Evolutionary conservation across 2,329 filamentous ascomycete genomes (phyloP), one percentile per base, ranked within the genome.

Genomic region (Lecanicillium sp.): DNA sequence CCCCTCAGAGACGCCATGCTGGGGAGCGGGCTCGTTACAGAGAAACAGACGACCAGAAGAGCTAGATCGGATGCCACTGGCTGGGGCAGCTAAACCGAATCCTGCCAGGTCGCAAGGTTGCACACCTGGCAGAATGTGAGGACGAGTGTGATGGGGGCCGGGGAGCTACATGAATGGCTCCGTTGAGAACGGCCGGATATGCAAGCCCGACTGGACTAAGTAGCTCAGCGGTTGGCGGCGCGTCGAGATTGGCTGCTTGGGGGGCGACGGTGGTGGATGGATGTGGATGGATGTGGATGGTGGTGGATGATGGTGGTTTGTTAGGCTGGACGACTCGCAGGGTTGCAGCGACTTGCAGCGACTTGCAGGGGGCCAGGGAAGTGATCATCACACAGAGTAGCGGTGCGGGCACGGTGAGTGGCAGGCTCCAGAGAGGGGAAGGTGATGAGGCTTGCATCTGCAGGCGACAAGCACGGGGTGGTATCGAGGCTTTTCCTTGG

Each of bases 391-490:
- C 35, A 40, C 44, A 17, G 35, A 46, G 27, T 40, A 46, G 35
- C 44, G 44, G 17, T 46, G 20, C 44, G 36, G 20, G n/a, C 7
- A 46, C 27, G 36, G 35, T 26, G 36, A 46, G 19, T 39, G 44
- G 44, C 20, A 24, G 17, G 12, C 17, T 37, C 6, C 43, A 24
- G 19, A 19, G 33, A 23, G 12, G 5, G 19, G 12, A 21, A 39
- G 39, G 44, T 48, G 45, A 48, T 14, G 45, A 48, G 45, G 45
- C 45, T 48, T 48, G 45, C 45, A 42, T 35, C 26, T 35, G 21
- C 38, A 41, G 37, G 27, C 14, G 27, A 7, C 8, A 29, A 29
- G 14, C 14, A 29, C 27, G 27, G 27, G 27, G 29, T 46, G 36
- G 27, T 46, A 27, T 24, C 23, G 29, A 33, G 36, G 20, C 24